A percentile compares a stretch with the other conserved stretches of the same genome.
These are phyloP conservation scores for Tilletia indica DNA, from an alignment of 1,284 basidiomycete species.

Conservation along the genomic window DNA sequence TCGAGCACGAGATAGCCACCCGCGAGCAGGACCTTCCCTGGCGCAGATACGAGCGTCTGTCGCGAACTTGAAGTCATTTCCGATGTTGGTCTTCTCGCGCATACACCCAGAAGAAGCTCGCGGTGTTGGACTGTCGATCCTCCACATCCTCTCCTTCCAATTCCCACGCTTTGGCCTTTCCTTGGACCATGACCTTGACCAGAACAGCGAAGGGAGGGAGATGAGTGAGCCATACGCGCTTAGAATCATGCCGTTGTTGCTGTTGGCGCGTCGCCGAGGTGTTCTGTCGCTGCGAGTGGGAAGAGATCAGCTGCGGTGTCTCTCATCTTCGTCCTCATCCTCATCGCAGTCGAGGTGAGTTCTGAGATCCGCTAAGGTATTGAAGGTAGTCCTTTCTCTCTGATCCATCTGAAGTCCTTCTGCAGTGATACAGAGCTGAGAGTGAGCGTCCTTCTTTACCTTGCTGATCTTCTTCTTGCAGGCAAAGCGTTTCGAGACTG, in stretches of 20 bases:
- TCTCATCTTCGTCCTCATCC: background rate
- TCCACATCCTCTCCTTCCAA: background rate
- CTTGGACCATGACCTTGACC: too few relatives aligned
- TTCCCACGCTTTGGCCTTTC: constrained; percentile 8
- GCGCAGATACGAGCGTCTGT: constrained; percentile 70
- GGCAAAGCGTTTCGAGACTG: background rate
- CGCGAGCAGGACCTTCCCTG: constrained; percentile 84
- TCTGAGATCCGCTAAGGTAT: background rate
- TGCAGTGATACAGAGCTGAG: background rate
- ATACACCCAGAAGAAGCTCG: background rate
- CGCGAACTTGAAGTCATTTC: background rate
- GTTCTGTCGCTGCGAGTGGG: too few relatives aligned
- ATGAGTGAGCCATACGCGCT: too few relatives aligned
- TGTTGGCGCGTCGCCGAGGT: too few relatives aligned
- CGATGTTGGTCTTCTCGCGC: background rate
- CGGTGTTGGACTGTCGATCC: background rate
- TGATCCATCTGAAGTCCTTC: too few relatives aligned
- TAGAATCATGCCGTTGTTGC: background rate
- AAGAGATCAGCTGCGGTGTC: background rate
- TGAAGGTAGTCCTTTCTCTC: too few relatives aligned
- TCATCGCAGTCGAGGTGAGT: background rate
- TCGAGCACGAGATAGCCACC: constrained; percentile 56
- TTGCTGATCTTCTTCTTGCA: too few relatives aligned
- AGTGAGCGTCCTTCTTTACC: background rate
- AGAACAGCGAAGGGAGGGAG: too few relatives aligned